Evolutionary conservation across 345 rosid species (phyloP).

Genomic region (Corymbia maculata): DNA sequence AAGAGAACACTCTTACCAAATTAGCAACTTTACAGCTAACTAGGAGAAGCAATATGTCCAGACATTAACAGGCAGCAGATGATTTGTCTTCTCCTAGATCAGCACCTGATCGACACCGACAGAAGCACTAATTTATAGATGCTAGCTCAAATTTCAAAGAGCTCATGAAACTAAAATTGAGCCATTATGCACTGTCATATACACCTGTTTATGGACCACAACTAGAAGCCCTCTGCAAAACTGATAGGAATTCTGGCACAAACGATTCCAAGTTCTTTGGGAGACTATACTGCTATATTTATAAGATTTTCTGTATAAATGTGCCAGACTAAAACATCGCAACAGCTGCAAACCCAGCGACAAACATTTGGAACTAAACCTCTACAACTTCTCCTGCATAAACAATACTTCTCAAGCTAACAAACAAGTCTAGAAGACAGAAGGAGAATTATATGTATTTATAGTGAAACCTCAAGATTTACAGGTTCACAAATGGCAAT

Average conservation of each 20-base stretch:
- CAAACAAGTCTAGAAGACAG: neutral
- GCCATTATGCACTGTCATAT: neutral
- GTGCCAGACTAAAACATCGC: neutral
- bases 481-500: neutral
- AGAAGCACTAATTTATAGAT: neutral
- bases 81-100: neutral
- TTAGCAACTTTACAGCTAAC: neutral
- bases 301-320: neutral
- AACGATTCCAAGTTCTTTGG: neutral
- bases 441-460: neutral
- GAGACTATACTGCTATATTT: neutral
- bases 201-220: neutral
- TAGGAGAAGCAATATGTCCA: neutral
- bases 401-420: neutral
- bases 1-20: neutral
- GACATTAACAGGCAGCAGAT: neutral
- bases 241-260: neutral
- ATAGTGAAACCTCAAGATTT: neutral
- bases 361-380: neutral
- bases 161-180: neutral
- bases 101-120: neutral
- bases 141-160: neutral
- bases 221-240: neutral
- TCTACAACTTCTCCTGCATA: neutral
- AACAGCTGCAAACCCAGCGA: neutral